phyloP scores from a whole-genome alignment of 371 early-diverging fungal species.

The Mucor velutinosus region DNA sequence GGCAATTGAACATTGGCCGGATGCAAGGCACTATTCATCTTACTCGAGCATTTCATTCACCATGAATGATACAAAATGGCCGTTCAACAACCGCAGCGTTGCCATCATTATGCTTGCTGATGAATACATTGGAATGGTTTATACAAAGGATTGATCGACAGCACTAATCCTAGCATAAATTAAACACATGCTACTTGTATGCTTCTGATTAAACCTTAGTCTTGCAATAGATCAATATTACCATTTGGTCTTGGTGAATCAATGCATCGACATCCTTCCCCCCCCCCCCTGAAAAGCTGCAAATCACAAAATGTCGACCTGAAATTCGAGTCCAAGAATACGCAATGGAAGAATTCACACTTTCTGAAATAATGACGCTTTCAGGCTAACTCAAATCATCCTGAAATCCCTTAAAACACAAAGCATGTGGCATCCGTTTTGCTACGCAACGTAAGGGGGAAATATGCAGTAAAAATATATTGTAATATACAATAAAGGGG shows the following conservation, averaged over 20 bases:
- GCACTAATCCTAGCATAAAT: neutral
- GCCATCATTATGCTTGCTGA: too few species aligned
- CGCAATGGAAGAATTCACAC: too few species aligned
- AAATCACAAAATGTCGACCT: neutral
- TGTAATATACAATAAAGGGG: neutral
- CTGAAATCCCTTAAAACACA: neutral
- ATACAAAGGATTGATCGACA: too few species aligned
- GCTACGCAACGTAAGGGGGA: neutral
- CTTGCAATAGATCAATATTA: neutral
- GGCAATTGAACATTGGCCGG: neutral
- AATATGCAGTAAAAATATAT: neutral
- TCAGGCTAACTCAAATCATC: neutral
- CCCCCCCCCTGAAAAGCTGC: neutral
- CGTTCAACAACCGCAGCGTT: neutral
- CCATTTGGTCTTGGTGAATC: too few species aligned
- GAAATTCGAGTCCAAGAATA: neutral
- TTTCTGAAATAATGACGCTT: neutral
- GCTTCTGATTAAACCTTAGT: neutral
- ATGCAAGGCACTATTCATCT: neutral
- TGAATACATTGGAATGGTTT: neutral
- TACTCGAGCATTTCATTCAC: neutral
- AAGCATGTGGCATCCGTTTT: neutral
- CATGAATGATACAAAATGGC: neutral
- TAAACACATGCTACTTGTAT: neutral
- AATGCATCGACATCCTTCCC: neutral